Base-by-base conservation (phyloP, 371 early-diverging fungal species). In the Rhizomucor pusillus region DNA sequence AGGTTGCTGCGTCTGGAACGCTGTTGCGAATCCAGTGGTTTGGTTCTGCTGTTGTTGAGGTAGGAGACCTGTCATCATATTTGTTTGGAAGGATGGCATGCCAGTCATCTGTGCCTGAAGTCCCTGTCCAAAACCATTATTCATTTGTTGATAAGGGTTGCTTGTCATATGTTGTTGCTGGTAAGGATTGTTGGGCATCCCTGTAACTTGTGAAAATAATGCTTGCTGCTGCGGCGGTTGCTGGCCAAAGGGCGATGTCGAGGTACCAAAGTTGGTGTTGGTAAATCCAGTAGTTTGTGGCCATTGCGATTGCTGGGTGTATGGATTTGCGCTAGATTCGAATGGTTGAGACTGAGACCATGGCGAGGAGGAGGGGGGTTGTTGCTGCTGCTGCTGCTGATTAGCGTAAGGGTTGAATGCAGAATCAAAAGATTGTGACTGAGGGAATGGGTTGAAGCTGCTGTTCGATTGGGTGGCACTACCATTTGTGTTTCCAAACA, bases 21-120 rank as follows among this genome's bases (percentile, higher is more conserved):
- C 56, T 24, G 63, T 52, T 11, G 57, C 47, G 22, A 49, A 35
- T 9, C 57, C 57, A 13, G 63, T 53, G 20, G 54, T 33, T 49
- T 53, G 63, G 29, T 7, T 29, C 7, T 29, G 29, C 23, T 29
- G 29, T 29, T 29, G 29, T 18, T 29, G 29, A 29, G 29, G 29
- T 24, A 44, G 52, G 22, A 46, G 41, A 49, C 22, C 54, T 43
- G 23, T 52, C 43, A 43, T 44, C 16, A 23, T 34, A 46, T 20
- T 66, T 45, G 14, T 66, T 62, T 52, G 67, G 66, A 57, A 73
- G 52, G 62, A 65, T 62, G 53, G 53, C 47, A 47, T 60, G 1
- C 70, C 66, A 7, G 70, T 70, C 68, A 68, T 67, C 44, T 69
- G 70, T 46, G 71, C 62, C 45, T 67, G 71, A 19, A 68, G 56